Conservation (phyloP, 176 grass and related monocot genomes). For the Zea luxurians region DNA sequence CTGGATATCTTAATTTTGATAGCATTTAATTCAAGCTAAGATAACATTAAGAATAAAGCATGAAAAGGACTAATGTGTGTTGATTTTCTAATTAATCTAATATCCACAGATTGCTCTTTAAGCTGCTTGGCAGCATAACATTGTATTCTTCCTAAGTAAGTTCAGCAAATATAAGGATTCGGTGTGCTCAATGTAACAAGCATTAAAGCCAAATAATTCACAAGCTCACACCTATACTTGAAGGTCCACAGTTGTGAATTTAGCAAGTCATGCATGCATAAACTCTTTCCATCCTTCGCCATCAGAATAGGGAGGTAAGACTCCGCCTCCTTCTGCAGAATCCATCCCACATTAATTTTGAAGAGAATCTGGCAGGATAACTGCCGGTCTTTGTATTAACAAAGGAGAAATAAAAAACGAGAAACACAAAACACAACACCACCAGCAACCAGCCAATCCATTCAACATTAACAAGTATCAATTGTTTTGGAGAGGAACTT, state of each 20-base stretch:
- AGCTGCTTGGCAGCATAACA: neutral
- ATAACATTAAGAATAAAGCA: conserved; percentile 4
- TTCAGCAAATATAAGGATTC: neutral
- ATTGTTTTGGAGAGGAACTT: neutral
- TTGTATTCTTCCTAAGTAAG: neutral
- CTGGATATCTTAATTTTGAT: neutral
- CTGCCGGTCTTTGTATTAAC: neutral
- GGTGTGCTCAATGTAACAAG: neutral
- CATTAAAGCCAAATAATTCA: neutral
- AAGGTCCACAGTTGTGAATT: conserved; percentile 80
- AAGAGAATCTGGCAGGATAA: neutral
- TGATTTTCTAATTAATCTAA: neutral
- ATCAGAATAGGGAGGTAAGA: conserved; percentile 65
- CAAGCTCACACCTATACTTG: conserved; percentile 65
- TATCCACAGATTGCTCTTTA: neutral
- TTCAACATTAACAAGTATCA: conserved; percentile 19
- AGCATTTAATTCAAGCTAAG: neutral
- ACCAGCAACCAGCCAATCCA: conserved; percentile 1
- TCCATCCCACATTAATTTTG: conserved; percentile 11
- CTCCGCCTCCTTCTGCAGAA: conserved; percentile 83
- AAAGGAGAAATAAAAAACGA: neutral
- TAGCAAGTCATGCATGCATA: conserved; percentile 79
- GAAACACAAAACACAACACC: neutral
- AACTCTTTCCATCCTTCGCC: conserved; percentile 66
- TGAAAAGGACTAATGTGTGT: conserved; percentile 2